A percentile compares a stretch with the other conserved stretches of the same genome.
Evolutionary conservation across 768 basidiomycete genomes (phyloP).

Genomic region (Leccinum rimulosum): DNA sequence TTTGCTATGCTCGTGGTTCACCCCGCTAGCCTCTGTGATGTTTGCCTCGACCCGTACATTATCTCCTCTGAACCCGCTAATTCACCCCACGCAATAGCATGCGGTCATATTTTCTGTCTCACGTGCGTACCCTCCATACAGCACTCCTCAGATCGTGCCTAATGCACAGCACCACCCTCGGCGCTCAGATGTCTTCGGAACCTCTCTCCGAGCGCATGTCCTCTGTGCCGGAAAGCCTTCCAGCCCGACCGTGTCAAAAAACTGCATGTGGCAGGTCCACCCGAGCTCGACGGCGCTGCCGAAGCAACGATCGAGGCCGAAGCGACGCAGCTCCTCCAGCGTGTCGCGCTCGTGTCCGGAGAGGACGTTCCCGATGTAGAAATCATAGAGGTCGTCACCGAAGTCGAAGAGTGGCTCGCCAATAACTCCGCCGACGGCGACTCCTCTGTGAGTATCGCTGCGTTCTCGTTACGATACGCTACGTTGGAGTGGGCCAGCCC

Average conservation of each 20-base stretch:
- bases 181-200: conserved; percentile 53
- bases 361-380: conserved; percentile 33
- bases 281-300: conserved; percentile 34
- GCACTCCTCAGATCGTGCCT: conserved; percentile 11
- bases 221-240: conserved; percentile 65
- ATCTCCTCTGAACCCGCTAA: conserved; percentile 47
- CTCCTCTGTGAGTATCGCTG: conserved; percentile 25
- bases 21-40: conserved; percentile 70
- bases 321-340: conserved; percentile 35
- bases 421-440: conserved; percentile 40
- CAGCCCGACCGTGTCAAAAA: conserved; percentile 57
- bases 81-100: conserved; percentile 69
- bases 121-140: conserved; percentile 43
- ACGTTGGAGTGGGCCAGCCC: not conserved
- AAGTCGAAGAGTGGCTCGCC: conserved; percentile 53
- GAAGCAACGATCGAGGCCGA: conserved; percentile 43
- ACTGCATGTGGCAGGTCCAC: conserved; percentile 57
- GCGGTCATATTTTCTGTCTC: conserved; percentile 75
- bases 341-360: conserved; percentile 34
- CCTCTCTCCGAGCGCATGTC: conserved; percentile 53
- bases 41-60: conserved; percentile 64
- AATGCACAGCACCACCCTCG: conserved; percentile 1
- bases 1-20: conserved; percentile 60
- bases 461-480: conserved; percentile 4
- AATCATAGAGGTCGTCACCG: conserved; percentile 39